Percentiles rank a stretch among this genome's conserved stretches.
These are phyloP conservation scores for Petunia hybrid DNA, from an alignment of 305 asterid species.

Conservation along the genomic window DNA sequence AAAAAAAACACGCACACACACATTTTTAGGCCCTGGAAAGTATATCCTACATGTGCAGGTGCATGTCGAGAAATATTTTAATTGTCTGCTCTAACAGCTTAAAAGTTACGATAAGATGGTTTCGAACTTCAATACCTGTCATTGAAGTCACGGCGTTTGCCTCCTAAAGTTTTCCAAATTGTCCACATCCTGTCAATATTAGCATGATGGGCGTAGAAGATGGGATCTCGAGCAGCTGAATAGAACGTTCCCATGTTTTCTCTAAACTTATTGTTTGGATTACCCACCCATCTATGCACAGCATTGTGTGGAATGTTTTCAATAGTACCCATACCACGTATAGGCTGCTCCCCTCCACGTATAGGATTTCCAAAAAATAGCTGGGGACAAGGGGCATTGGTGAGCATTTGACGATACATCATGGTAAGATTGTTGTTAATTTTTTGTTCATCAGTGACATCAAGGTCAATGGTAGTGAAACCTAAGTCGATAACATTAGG, in stretches of 20 bases:
- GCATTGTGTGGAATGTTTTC: slow-evolving; percentile 64
- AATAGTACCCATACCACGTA: slow-evolving; percentile 60
- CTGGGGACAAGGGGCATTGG: slow-evolving; percentile 46
- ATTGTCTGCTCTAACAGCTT: too few relatives aligned
- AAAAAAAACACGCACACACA: too few relatives aligned
- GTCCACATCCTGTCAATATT: slow-evolving; percentile 83
- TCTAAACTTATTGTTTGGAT: slow-evolving; percentile 32
- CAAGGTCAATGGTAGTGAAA: slow-evolving; percentile 22
- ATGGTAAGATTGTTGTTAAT: slow-evolving; percentile 44
- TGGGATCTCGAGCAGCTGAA: slow-evolving; percentile 83
- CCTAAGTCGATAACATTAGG: slow-evolving; percentile 35
- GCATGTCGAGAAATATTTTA: too few relatives aligned
- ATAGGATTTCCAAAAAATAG: slow-evolving; percentile 67
- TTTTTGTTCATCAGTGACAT: slow-evolving; percentile 1
- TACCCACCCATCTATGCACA: slow-evolving; percentile 70
- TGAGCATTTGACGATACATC: slow-evolving; percentile 72
- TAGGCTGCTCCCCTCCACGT: slow-evolving; percentile 52
- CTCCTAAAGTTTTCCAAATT: slow-evolving; percentile 74
- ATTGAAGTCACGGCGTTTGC: slow-evolving; percentile 57
- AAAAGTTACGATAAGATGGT: too few relatives aligned
- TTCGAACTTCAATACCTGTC: background rate
- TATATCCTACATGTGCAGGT: too few relatives aligned
- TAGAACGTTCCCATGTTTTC: slow-evolving; percentile 81
- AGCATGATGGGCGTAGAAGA: slow-evolving; percentile 76
- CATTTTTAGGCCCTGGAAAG: background rate